A percentile compares a stretch with the other conserved stretches of the same genome.
These are phyloP conservation scores for Globisporangium nagaii DNA, from an alignment of 352 stramenopile genomes.

Conservation along the genomic window DNA sequence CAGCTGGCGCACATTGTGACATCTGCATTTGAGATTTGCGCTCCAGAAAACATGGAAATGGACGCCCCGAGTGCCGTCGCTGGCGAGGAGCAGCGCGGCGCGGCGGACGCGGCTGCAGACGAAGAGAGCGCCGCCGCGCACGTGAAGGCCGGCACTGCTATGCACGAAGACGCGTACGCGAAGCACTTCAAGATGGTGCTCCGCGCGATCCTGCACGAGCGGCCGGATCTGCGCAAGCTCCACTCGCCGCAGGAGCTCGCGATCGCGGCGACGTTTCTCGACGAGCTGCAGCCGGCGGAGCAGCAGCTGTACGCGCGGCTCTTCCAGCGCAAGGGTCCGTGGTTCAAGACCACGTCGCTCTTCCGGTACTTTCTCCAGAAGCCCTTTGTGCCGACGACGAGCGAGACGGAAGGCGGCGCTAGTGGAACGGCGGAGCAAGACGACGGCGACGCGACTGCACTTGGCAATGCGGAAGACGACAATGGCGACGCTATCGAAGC, in stretches of 20 bases:
- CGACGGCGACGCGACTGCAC: neutral
- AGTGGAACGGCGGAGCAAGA: neutral
- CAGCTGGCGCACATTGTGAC: too few relatives aligned
- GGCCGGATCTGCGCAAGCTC: constrained; percentile 40
- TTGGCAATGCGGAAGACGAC: neutral
- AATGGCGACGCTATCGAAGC: neutral
- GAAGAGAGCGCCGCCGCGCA: neutral
- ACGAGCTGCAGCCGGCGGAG: constrained; percentile 32
- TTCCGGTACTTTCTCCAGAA: constrained; percentile 42
- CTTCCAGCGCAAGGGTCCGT: constrained; percentile 71
- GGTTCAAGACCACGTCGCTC: constrained; percentile 64
- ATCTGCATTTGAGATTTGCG: too few relatives aligned
- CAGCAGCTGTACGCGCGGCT: constrained; percentile 74
- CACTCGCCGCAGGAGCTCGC: constrained; percentile 38
- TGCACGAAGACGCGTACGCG: constrained; percentile 53
- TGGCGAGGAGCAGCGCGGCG: too few relatives aligned
- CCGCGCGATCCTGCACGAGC: constrained; percentile 30
- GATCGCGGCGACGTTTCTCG: constrained; percentile 41
- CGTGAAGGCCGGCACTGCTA: too few relatives aligned
- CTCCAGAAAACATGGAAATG: too few relatives aligned
- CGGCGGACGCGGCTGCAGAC: neutral
- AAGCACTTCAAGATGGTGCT: constrained; percentile 61
- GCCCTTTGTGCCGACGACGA: neutral
- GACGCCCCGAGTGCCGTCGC: too few relatives aligned
- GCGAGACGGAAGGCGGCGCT: neutral